Percentiles rank a stretch among this genome's conserved stretches.
phyloP scores from a whole-genome alignment of 805 yeast genomes.

The Wickerhamomyces bisporus region DNA sequence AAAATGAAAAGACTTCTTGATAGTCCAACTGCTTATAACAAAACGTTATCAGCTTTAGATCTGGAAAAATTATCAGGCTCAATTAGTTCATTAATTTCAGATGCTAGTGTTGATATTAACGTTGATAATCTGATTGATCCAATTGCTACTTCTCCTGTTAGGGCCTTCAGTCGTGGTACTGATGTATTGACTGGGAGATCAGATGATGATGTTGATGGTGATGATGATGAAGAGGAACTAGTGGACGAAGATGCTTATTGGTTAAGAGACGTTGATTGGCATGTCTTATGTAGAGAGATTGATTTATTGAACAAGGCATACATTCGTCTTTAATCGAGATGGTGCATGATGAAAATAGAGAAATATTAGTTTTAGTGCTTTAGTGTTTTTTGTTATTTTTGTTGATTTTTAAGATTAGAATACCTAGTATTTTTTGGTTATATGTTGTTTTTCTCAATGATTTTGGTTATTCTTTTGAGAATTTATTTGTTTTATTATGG shows the following conservation, averaged over 20 bases:
- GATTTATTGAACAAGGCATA: slow-evolving; percentile 58
- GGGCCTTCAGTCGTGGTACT: neutral
- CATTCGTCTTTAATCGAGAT: slow-evolving; percentile 10
- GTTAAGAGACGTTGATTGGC: slow-evolving; percentile 81
- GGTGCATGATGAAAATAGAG: neutral
- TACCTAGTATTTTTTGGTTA: too few species aligned
- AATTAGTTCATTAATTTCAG: slow-evolving; percentile 7
- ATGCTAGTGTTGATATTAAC: slow-evolving; percentile 4
- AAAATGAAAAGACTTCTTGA: neutral
- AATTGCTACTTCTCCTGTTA: neutral
- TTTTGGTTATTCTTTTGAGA: too few species aligned
- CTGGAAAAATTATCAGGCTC: slow-evolving; percentile 7
- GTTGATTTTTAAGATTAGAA: too few species aligned
- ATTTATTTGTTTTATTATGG: too few species aligned
- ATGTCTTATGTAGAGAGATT: slow-evolving; percentile 76
- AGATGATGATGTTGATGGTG: neutral
- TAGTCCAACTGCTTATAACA: neutral
- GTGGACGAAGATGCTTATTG: slow-evolving; percentile 16
- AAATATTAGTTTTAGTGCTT: too few species aligned
- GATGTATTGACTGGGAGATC: neutral
- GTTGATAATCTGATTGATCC: slow-evolving; percentile 2
- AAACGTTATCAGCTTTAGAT: neutral
- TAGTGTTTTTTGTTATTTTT: too few species aligned
- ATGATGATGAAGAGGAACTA: slow-evolving; percentile 8
- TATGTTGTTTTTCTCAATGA: too few species aligned